Evolutionary conservation across 2,329 filamentous ascomycete species (phyloP).

Genomic region (Phaeosphaeria sp.): DNA sequence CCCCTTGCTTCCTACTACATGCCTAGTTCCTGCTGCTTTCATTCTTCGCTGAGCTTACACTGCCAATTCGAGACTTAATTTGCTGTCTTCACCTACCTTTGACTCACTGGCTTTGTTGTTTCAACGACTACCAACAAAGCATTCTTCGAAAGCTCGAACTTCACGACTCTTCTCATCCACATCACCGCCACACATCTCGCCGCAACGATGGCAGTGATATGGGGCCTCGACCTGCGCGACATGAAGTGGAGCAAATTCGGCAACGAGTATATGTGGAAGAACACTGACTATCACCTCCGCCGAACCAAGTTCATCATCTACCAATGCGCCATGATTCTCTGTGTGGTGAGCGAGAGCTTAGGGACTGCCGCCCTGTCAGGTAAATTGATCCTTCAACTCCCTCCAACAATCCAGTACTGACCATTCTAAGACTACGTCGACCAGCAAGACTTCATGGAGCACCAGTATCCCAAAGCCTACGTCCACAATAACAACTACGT

Average conservation of each 20-base stretch:
- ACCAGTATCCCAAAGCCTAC: slow-evolving; percentile 47
- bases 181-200: neutral
- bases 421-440: slow-evolving; percentile 58
- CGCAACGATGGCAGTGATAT: slow-evolving; percentile 54
- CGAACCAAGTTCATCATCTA: slow-evolving; percentile 66
- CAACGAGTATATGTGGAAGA: slow-evolving; percentile 64
- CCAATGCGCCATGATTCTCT: slow-evolving; percentile 65
- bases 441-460: slow-evolving; percentile 57
- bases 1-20: neutral
- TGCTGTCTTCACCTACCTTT: neutral
- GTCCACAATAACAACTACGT: slow-evolving; percentile 64
- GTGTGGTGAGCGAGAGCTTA: slow-evolving; percentile 63
- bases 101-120: neutral
- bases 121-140: neutral
- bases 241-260: slow-evolving; percentile 67
- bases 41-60: neutral
- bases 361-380: slow-evolving; percentile 63
- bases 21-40: neutral
- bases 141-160: neutral
- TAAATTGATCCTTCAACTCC: slow-evolving; percentile 33
- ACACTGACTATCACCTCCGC: slow-evolving; percentile 58
- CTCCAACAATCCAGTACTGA: slow-evolving; percentile 2
- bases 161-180: too few species aligned
- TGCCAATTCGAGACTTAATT: neutral
- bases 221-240: slow-evolving; percentile 63